phyloP scores from a whole-genome alignment of 2,329 filamentous ascomycete genomes.

The Knufia fluminis region DNA sequence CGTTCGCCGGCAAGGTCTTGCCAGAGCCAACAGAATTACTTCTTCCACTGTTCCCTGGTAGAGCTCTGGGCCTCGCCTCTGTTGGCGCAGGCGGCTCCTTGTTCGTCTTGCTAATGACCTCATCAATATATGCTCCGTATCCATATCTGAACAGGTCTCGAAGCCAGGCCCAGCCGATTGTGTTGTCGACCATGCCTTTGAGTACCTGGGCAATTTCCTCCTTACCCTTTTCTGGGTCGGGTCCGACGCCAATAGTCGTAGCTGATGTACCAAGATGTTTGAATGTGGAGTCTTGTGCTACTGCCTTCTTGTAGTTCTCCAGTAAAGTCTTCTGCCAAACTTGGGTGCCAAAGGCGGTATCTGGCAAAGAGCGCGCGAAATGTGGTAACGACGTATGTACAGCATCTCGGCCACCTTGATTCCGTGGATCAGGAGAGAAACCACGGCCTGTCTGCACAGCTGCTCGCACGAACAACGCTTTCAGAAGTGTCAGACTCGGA shows the following conservation, averaged over 20 bases:
- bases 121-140: constrained; percentile 74
- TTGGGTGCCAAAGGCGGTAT: constrained; percentile 67
- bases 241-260: constrained; percentile 40
- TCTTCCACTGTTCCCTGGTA: neutral
- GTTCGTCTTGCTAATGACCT: constrained; percentile 38
- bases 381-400: constrained; percentile 64
- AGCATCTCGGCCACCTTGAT: constrained; percentile 11
- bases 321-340: constrained; percentile 63
- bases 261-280: constrained; percentile 31
- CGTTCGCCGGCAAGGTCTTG: neutral
- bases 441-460: constrained; percentile 37
- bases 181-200: constrained; percentile 60
- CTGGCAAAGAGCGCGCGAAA: constrained; percentile 67
- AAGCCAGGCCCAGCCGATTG: constrained; percentile 64
- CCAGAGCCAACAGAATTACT: neutral
- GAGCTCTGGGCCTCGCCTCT: neutral
- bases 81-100: constrained; percentile 1
- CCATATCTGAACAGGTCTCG: constrained; percentile 74
- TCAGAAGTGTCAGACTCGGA: constrained; percentile 65
- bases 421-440: constrained; percentile 12
- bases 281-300: constrained; percentile 63
- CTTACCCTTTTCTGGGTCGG: constrained; percentile 51
- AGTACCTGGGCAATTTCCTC: constrained; percentile 75
- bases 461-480: constrained; percentile 71
- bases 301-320: constrained; percentile 69